Percentiles rank a stretch among this genome's conserved stretches.
Evolutionary conservation across 768 basidiomycete genomes (phyloP).

Genomic region (Leucosporidium creatinivorum): DNA sequence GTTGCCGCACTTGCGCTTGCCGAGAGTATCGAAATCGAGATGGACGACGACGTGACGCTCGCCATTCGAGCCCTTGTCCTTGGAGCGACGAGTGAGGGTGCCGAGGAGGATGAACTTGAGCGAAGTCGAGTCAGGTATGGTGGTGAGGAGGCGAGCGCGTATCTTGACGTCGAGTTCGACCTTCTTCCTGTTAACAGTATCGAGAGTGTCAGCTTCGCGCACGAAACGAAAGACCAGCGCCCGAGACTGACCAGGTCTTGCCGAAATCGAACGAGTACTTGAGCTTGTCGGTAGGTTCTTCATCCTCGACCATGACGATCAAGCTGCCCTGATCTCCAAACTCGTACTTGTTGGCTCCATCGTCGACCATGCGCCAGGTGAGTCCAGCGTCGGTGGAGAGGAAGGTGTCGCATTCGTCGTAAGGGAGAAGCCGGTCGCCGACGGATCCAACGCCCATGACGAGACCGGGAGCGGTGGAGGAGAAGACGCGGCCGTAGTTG

Average conservation of each 20-base stretch:
- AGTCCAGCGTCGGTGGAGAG: conserved; percentile 82
- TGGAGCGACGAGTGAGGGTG: conserved; percentile 58
- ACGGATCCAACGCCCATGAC: conserved; percentile 95
- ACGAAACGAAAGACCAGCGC: background rate
- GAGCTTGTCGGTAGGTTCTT: conserved; percentile 61
- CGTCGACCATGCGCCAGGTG: conserved; percentile 69
- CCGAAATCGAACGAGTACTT: conserved; percentile 79
- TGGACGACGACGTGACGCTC: conserved; percentile 65
- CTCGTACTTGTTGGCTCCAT: conserved; percentile 84
- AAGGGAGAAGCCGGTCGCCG: conserved; percentile 59
- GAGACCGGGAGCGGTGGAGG: conserved; percentile 85
- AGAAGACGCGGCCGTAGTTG: conserved; percentile 90
- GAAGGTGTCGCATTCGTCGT: conserved; percentile 88
- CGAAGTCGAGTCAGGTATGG: conserved; percentile 88
- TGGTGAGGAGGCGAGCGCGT: conserved; percentile 69
- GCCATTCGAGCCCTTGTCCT: conserved; percentile 39
- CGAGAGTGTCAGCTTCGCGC: background rate
- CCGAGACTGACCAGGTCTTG: conserved; percentile 60
- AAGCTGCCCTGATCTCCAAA: conserved; percentile 88
- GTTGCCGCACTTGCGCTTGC: conserved; percentile 59
- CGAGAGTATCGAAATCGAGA: conserved; percentile 71
- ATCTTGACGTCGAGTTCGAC: conserved; percentile 64
- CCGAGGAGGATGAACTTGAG: conserved; percentile 91
- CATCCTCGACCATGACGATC: conserved; percentile 72
- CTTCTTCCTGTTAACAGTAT: conserved; percentile 52